Base-by-base conservation (phyloP, 2,329 filamentous ascomycete genomes). In the Scedosporium apiospermum region DNA sequence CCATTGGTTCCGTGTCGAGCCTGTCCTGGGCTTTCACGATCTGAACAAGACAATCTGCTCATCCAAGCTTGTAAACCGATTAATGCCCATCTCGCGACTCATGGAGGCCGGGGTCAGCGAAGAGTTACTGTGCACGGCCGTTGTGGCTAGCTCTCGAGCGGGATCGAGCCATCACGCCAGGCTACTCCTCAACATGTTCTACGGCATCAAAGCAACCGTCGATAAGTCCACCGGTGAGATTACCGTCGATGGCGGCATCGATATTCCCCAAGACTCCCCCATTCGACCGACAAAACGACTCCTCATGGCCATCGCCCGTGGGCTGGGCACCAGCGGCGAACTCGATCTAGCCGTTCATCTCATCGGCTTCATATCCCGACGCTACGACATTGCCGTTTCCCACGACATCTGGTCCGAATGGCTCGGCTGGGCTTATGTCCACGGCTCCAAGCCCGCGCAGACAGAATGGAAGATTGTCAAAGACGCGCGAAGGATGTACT, bases 221-320 rank as follows among this genome's bases (percentile, higher is more conserved):
- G 5, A 26, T 6, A 62, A 62, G 60, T 12, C n/a, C 26, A 34
- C 16, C 18, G 62, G 23, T 9, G 34, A 42, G 42, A 9, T 30
- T 16, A 10, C 16, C 42, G 16, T 58, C 34, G 10, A 6, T 3
- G 61, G 61, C n/a, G 60, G 60, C 30, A 16, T 27, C 53, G 4
- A 14, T 10, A n/a, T 62, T 4, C 26, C 7, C 9, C 44, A 41
- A 6, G 21, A 23, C 12, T 62, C 61, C 6, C 41, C 55, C 6
- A 21, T 59, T 9, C 18, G 14, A 12, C 55, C 57, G n/a, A 84
- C 82, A 0, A 65, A 71, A 6, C 75, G 77, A 2, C 77, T 93
- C 0, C 77, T 93, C 23, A 77, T 83, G 62, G 82, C 87, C 7
- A 75, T 93, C n/a, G 87, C 88, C 5, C 86, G 91, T 69, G 77